phyloP scores from a whole-genome alignment of 2,329 filamentous ascomycete species.

The Botrytis galanthina region DNA sequence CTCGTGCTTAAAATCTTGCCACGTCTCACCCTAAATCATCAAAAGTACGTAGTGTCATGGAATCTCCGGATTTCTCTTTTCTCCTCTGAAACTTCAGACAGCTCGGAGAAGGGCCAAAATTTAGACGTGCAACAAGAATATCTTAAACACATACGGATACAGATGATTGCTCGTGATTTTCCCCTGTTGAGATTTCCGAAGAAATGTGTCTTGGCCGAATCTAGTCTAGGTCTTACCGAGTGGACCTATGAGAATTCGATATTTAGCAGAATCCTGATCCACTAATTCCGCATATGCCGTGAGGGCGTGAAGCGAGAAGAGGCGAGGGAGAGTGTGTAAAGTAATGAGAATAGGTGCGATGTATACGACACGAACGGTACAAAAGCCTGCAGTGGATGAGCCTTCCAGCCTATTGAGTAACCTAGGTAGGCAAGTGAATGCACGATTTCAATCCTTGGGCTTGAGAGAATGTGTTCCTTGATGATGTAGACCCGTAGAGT shows the following conservation, averaged over 20 bases:
- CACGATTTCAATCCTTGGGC: not conserved
- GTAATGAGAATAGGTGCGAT: not conserved
- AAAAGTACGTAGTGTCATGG: not conserved
- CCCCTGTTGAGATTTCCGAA: not conserved
- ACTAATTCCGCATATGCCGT: not conserved
- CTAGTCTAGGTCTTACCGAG: not conserved
- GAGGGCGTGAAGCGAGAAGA: conserved; percentile 5
- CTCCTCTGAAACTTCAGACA: not conserved
- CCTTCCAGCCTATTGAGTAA: not conserved
- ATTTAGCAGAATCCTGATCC: not conserved
- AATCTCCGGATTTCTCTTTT: not conserved
- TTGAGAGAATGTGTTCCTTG: not conserved
- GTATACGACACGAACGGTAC: not conserved
- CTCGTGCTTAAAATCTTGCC: not conserved
- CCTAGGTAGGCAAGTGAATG: not conserved
- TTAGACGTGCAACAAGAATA: not conserved
- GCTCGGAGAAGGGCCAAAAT: not conserved
- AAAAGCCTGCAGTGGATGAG: not conserved
- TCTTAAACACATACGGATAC: not conserved
- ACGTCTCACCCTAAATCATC: not conserved
- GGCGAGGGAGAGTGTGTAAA: not conserved
- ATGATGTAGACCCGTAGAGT: not conserved
- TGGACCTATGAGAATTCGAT: not conserved
- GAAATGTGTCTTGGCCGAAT: not conserved
- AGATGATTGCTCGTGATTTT: not conserved